A percentile compares a stretch with the other conserved stretches of the same genome.
Evolutionary conservation across 192 early-diverging fungal species (phyloP).

Genomic region (Borealophlyctis nickersoniae): DNA sequence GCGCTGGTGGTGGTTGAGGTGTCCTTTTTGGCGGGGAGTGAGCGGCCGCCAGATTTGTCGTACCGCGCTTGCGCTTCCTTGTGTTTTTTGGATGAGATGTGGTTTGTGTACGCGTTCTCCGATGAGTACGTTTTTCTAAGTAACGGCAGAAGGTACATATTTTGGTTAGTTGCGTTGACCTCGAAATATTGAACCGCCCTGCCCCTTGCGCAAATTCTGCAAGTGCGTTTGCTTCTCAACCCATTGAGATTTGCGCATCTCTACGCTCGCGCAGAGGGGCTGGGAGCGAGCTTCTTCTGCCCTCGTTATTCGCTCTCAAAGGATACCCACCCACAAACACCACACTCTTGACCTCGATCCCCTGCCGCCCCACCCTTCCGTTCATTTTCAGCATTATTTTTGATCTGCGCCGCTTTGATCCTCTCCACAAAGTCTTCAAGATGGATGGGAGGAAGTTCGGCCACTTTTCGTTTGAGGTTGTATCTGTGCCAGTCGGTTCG

Average conservation of each 20-base stretch:
- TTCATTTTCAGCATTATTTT: conserved; percentile 1
- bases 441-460: conserved; percentile 79
- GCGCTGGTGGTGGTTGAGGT: background rate
- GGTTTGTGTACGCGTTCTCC: conserved; percentile 85
- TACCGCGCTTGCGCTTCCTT: conserved; percentile 57
- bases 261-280: too few relatives aligned
- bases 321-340: background rate
- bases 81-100: conserved; percentile 93
- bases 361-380: background rate
- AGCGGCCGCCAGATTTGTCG: conserved; percentile 27
- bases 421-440: conserved; percentile 79
- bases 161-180: background rate
- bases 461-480: conserved; percentile 97
- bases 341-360: background rate
- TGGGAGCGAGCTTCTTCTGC: conserved; percentile 1
- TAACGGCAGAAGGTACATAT: background rate
- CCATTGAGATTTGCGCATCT: too few relatives aligned
- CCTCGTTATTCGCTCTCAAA: background rate
- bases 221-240: conserved; percentile 22
- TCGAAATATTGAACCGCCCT: background rate
- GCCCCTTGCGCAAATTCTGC: too few relatives aligned
- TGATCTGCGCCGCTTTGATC: conserved; percentile 46
- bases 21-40: background rate
- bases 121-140: conserved; percentile 67
- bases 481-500: conserved; percentile 98